These are phyloP conservation scores for Carex scoparia DNA, from an alignment of 176 grass and related monocot species.

Conservation along the genomic window DNA sequence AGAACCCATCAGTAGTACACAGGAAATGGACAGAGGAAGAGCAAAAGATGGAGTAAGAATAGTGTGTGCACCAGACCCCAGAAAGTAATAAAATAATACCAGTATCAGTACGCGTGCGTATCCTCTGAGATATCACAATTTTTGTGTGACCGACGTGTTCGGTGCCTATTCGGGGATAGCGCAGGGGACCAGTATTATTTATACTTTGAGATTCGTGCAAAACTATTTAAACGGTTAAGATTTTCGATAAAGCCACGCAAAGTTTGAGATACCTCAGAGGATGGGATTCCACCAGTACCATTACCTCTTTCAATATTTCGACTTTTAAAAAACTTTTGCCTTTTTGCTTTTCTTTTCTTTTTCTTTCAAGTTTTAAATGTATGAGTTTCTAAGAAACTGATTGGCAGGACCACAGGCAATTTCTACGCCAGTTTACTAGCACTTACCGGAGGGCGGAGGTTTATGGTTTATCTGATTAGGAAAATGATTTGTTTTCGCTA, in stretches of 20 bases:
- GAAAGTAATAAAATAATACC: conserved; percentile 17
- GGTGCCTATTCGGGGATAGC: too few relatives aligned
- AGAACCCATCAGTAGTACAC: background rate
- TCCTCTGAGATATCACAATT: too few relatives aligned
- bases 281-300: background rate
- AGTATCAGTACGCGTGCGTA: background rate
- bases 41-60: background rate
- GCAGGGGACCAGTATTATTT: too few relatives aligned
- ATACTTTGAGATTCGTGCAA: too few relatives aligned
- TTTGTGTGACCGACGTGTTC: too few relatives aligned
- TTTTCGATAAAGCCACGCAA: too few relatives aligned
- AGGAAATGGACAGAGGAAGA: conserved; percentile 2
- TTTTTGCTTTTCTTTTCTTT: conserved; percentile 14
- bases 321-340: conserved; percentile 19
- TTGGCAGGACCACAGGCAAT: background rate
- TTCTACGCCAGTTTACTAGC: conserved; percentile 6
- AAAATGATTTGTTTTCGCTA: background rate
- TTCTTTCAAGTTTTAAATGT: conserved; percentile 23
- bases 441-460: background rate
- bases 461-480: background rate
- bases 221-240: too few relatives aligned
- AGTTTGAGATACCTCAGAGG: too few relatives aligned
- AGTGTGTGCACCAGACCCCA: conserved; percentile 17
- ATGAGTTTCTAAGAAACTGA: background rate
- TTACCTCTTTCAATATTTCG: conserved; percentile 16